Evolutionary conservation across 108 stramenopile species (phyloP).

Genomic region (Cylindrotheca closterium): DNA sequence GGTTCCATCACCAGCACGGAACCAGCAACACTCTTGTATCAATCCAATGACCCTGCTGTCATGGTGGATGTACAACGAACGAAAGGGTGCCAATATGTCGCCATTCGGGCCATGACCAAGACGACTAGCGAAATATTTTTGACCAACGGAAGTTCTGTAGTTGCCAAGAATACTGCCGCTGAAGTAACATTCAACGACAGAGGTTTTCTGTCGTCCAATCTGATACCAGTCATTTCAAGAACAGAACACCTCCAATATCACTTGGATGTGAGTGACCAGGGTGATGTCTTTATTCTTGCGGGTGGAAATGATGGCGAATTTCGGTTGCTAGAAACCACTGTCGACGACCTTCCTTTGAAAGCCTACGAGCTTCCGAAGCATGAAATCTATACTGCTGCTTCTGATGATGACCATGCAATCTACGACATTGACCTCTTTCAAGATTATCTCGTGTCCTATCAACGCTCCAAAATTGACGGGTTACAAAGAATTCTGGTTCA

Average conservation of each 20-base stretch:
- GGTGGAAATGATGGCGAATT: slow-evolving; percentile 18
- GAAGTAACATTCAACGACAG: not conserved
- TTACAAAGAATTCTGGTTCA: slow-evolving; percentile 25
- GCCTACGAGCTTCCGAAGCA: not conserved
- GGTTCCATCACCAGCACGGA: not conserved
- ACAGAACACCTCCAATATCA: slow-evolving; percentile 38
- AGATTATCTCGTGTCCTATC: slow-evolving; percentile 34
- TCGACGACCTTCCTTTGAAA: slow-evolving; percentile 16
- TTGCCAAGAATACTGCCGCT: too few species aligned
- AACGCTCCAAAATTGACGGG: slow-evolving; percentile 26
- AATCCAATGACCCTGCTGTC: slow-evolving; percentile 28
- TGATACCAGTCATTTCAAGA: slow-evolving; percentile 21
- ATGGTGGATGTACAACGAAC: slow-evolving; percentile 49
- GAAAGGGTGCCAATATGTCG: slow-evolving; percentile 45
- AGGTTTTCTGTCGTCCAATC: not conserved
- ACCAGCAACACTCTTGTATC: slow-evolving; percentile 10
- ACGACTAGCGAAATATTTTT: slow-evolving; percentile 40
- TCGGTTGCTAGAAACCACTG: slow-evolving; percentile 11
- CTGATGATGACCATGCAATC: slow-evolving; percentile 10
- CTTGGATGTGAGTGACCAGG: slow-evolving; percentile 36
- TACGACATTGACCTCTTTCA: slow-evolving; percentile 51
- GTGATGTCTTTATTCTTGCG: slow-evolving; percentile 33
- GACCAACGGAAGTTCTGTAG: slow-evolving; percentile 1
- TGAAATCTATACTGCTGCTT: too few species aligned
- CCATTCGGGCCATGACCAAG: slow-evolving; percentile 41